These are phyloP conservation scores for Thielaviopsis punctulata DNA, from an alignment of 2,329 filamentous ascomycete species.

Conservation along the genomic window DNA sequence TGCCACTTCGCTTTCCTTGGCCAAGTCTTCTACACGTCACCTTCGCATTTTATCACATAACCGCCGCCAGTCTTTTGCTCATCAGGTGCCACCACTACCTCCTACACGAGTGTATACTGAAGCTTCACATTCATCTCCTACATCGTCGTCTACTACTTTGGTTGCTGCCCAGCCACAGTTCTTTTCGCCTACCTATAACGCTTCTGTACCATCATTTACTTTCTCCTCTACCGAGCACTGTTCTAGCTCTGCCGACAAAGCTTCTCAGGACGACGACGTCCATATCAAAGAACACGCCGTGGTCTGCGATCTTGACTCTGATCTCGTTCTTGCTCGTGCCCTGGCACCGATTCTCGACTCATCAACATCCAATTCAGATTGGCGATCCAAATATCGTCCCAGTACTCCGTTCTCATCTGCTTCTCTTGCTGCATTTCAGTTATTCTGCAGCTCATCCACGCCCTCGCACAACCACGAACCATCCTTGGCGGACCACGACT, in stretches of 20 bases:
- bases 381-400: background rate
- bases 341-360: background rate
- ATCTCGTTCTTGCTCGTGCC: conserved; percentile 1
- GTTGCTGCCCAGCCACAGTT: background rate
- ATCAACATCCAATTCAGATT: background rate
- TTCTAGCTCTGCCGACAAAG: background rate
- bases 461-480: background rate
- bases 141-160: background rate
- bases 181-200: background rate
- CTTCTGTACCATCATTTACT: background rate
- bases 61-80: background rate
- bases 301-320: background rate
- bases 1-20: background rate
- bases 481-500: background rate
- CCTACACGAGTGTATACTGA: background rate
- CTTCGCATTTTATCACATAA: background rate
- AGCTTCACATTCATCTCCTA: no score
- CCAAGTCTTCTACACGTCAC: background rate
- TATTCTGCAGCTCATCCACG: background rate
- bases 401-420: background rate
- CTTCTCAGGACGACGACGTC: background rate
- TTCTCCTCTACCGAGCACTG: background rate
- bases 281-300: background rate
- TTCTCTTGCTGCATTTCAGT: background rate
- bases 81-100: conserved; percentile 1